phyloP scores from a whole-genome alignment of 1,284 basidiomycete genomes.

The Ustilago tritici region DNA sequence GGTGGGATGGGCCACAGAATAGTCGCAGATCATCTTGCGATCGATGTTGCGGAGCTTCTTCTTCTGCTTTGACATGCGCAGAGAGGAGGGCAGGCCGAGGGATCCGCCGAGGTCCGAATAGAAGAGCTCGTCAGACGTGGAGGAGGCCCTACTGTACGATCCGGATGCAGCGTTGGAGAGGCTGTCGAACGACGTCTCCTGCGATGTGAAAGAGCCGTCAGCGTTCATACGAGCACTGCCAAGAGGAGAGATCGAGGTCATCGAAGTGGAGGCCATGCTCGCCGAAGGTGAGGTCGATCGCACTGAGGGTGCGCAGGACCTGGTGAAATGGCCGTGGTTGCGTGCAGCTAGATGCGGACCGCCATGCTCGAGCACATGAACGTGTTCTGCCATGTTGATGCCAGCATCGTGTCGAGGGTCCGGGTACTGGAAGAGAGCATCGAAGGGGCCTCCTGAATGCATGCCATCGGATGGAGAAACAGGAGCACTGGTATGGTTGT shows the following conservation, averaged over 20 bases:
- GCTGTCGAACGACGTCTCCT: conserved; percentile 51
- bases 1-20: conserved; percentile 28
- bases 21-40: conserved; percentile 53
- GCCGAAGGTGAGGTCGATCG: conserved; percentile 42
- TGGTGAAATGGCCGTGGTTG: conserved; percentile 7
- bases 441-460: conserved; percentile 6
- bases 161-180: conserved; percentile 42
- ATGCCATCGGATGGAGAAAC: conserved; percentile 41
- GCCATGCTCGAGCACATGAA: conserved; percentile 17
- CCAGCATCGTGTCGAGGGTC: conserved; percentile 22
- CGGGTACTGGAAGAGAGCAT: conserved; percentile 15
- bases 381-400: conserved; percentile 15
- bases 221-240: conserved; percentile 39
- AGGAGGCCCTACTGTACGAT: conserved; percentile 47
- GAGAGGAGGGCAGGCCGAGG: conserved; percentile 26
- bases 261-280: conserved; percentile 50
- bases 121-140: conserved; percentile 38
- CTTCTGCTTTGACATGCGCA: conserved; percentile 51
- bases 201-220: conserved; percentile 51
- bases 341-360: conserved; percentile 2
- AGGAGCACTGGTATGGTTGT: conserved; percentile 39
- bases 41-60: conserved; percentile 53
- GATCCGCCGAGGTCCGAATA: conserved; percentile 25
- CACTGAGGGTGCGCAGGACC: conserved; percentile 28
- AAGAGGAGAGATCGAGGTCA: conserved; percentile 49